Evolutionary conservation across 768 basidiomycete genomes (phyloP), one percentile per base, ranked within the genome.

Genomic region (Suillus occidentalis): DNA sequence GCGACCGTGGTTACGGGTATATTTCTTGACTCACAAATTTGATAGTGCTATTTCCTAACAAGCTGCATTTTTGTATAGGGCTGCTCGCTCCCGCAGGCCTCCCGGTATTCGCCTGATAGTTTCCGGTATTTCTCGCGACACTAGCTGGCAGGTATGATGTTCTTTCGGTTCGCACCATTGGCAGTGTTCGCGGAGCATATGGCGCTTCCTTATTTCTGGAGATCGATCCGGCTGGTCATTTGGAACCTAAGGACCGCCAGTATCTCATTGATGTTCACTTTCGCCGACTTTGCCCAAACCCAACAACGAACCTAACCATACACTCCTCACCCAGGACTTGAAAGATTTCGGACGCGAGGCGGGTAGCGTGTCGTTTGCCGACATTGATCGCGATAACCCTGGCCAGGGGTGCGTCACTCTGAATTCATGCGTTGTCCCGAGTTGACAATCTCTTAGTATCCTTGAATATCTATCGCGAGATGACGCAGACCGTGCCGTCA

Each of bases 321-420:
- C 75, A 73, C 76, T 78, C 70, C 78, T 63, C 77, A 74, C 78
- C 72, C 76, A 99, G 97, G 97, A 99, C 76, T 82, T 99, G 76
- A 99, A 99, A 79, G 97, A 99, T 75, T 98, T 96, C 67, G 97
- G 95, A 70, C 93, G 97, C 66, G 90, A 94, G 72, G 93, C 92
- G 59, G 95, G 94, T 50, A 92, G 88, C 73, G 94, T 98, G 64
- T 93, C 92, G 22, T 98, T 92, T 72, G 95, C 97, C 49, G 97
- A 99, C 73, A 90, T 99, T 66, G 96, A 99, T 74, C 89, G 94
- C 45, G 90, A 95, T 72, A 76, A 77, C 67, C 87, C 92, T 31
- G 91, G 91, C 39, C 89, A 94, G 82, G 97, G 97, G 96, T 97
- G 67, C 67, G 90, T 40, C 60, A 49, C 31, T 1, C 2, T 5